Base-by-base conservation (phyloP, 208 protist genomes). In the Vickermania ingenoplastis region DNA sequence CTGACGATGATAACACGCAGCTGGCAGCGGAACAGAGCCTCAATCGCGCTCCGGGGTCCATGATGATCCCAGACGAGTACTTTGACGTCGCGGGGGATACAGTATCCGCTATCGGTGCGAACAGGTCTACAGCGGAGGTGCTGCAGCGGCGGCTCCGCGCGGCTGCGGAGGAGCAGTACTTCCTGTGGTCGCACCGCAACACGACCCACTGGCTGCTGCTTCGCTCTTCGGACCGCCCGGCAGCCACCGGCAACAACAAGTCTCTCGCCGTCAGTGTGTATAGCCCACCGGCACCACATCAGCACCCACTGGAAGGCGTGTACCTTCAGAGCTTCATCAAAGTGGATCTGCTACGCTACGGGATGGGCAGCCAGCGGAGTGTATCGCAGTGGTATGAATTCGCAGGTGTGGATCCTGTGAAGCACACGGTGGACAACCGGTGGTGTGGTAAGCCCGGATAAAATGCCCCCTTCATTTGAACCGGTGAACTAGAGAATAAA, bases 341-440 rank as follows among this genome's bases (percentile, higher is more conserved):
- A n/a, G 29, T 91, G 2, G 89, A 95, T 51, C 52, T 69, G 22
- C 77, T 86, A 21, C 81, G 83, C 24, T 95, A 86, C 60, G 83
- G 86, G 17, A 76, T 88, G 51, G 89, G 89, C 2, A 51, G 58
- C 25, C 36, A 67, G 41, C 81, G 86, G 1, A 75, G 61, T 0
- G 73, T 95, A 28, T 59, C 66, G 27, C 60, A 78, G 48, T 95
- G 83, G 75, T 95, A 92, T 63, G 41, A 50, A 0, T 92, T 83
- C 61, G 83, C 86, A 1, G 81, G 85, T 5, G 65, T 70, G 1
- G 67, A 94, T 60, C 73, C 79, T 1, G 65, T 86, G 17, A 57
- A 49, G 17, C 67, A 83, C 31, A 65, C 49, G 0, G 3, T 87
- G 1, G 75, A 86, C 54, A 68, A 77, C 0, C 55, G 69, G 3